Evolutionary conservation across 495 filamentous ascomycete species (phyloP).

Genomic region (Neurospora terricola): DNA sequence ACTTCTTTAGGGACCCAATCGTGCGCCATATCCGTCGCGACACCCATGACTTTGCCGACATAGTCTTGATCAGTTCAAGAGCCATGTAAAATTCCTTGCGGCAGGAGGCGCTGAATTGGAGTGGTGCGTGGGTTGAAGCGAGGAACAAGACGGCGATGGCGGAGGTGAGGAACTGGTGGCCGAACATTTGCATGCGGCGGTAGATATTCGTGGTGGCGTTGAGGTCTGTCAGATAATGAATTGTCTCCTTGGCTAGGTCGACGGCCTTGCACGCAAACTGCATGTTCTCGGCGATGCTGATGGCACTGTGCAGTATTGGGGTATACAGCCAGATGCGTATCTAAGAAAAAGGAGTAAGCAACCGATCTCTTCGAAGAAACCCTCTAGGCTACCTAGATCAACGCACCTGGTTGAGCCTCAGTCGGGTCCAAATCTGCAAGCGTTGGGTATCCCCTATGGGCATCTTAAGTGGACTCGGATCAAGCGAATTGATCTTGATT

Average conservation of each 20-base stretch:
- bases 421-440: slow-evolving; percentile 49
- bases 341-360: slow-evolving; percentile 2
- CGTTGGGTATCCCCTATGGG: slow-evolving; percentile 36
- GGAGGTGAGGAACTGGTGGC: slow-evolving; percentile 80
- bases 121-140: slow-evolving; percentile 70
- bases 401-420: slow-evolving; percentile 60
- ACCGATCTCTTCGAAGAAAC: not conserved
- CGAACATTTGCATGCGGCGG: slow-evolving; percentile 66
- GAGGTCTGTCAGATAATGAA: slow-evolving; percentile 60
- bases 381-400: not conserved
- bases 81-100: slow-evolving; percentile 84
- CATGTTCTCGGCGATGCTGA: slow-evolving; percentile 64
- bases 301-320: slow-evolving; percentile 66
- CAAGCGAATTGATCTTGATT: slow-evolving; percentile 15
- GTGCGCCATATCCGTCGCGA: slow-evolving; percentile 75
- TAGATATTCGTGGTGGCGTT: slow-evolving; percentile 79
- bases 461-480: slow-evolving; percentile 5
- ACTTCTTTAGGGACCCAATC: slow-evolving; percentile 66
- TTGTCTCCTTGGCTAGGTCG: slow-evolving; percentile 70
- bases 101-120: slow-evolving; percentile 61
- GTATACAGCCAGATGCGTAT: slow-evolving; percentile 76
- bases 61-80: slow-evolving; percentile 68
- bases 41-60: slow-evolving; percentile 69
- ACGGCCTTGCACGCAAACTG: slow-evolving; percentile 60
- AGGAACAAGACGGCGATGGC: slow-evolving; percentile 75